Conservation (phyloP, 176 grass and related monocot genomes). For the Oryza meyeriana region DNA sequence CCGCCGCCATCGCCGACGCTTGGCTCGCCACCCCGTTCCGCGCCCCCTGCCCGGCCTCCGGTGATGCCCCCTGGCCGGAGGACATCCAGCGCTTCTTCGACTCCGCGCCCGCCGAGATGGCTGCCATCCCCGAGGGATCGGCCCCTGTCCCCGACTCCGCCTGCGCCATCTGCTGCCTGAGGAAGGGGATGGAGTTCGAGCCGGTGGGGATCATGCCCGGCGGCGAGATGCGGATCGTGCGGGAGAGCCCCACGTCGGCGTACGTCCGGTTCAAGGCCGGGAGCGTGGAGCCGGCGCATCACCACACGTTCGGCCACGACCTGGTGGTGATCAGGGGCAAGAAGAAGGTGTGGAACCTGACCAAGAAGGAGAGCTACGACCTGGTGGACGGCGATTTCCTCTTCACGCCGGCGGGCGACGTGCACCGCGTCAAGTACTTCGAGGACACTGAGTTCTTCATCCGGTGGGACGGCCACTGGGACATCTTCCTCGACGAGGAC, state of each 20-base stretch:
- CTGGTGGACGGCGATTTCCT: constrained; percentile 77
- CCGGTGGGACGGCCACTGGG: constrained; percentile 90
- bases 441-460: constrained; percentile 93
- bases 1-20: constrained; percentile 55
- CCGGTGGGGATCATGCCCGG: constrained; percentile 87
- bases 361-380: constrained; percentile 79
- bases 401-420: constrained; percentile 80
- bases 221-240: constrained; percentile 88
- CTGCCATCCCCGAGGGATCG: constrained; percentile 43
- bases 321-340: constrained; percentile 82
- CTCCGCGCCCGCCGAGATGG: constrained; percentile 69
- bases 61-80: constrained; percentile 58
- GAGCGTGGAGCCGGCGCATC: constrained; percentile 89
- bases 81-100: constrained; percentile 72
- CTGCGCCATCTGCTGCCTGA: constrained; percentile 85
- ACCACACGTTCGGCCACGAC: constrained; percentile 98
- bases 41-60: constrained; percentile 77
- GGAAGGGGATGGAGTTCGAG: constrained; percentile 79
- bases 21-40: constrained; percentile 89
- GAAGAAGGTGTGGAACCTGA: constrained; percentile 95
- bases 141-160: background rate
- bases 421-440: constrained; percentile 87
- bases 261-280: constrained; percentile 88
- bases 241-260: constrained; percentile 86
- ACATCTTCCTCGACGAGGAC: constrained; percentile 93